These are phyloP conservation scores for Xeromyces bisporus DNA, from an alignment of 495 filamentous ascomycete genomes.

Conservation along the genomic window DNA sequence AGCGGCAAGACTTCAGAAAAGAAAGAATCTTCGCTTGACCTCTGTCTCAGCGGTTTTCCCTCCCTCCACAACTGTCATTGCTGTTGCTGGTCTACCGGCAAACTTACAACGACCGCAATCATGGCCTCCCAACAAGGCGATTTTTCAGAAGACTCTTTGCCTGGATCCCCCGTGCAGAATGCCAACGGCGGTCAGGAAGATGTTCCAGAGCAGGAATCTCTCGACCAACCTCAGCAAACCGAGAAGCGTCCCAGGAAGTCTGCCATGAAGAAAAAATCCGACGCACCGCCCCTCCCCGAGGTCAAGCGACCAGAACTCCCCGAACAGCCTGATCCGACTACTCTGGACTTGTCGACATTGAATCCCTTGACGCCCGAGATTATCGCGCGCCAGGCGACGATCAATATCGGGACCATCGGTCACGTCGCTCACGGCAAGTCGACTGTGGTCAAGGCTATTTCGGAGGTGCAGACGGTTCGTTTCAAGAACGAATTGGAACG, in stretches of 20 bases:
- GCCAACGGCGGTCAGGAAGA: slow-evolving; percentile 36
- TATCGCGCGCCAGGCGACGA: slow-evolving; percentile 90
- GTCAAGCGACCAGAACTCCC: slow-evolving; percentile 48
- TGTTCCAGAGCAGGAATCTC: slow-evolving; percentile 35
- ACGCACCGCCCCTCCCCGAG: slow-evolving; percentile 25
- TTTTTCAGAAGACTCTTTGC: slow-evolving; percentile 41
- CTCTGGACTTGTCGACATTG: slow-evolving; percentile 60
- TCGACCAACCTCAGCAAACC: slow-evolving; percentile 24
- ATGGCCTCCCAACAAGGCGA: slow-evolving; percentile 53
- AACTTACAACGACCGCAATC: slow-evolving; percentile 21
- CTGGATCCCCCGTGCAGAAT: slow-evolving; percentile 40
- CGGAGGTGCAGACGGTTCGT: slow-evolving; percentile 92
- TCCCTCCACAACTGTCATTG: too few relatives aligned
- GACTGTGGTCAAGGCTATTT: slow-evolving; percentile 97
- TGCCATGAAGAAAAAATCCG: slow-evolving; percentile 44
- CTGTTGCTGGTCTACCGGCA: too few relatives aligned
- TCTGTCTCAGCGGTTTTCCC: too few relatives aligned
- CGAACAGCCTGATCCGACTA: slow-evolving; percentile 75
- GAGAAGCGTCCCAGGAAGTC: slow-evolving; percentile 40
- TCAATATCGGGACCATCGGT: slow-evolving; percentile 97
- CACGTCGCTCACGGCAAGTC: slow-evolving; percentile 98
- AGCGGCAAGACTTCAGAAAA: too few relatives aligned
- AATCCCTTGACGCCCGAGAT: slow-evolving; percentile 87
- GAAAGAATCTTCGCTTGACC: too few relatives aligned
- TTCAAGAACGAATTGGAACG: slow-evolving; percentile 99